Percentiles rank a stretch among this genome's conserved stretches.
Evolutionary conservation across 495 filamentous ascomycete genomes (phyloP).

Genomic region (Zalerion maritima): DNA sequence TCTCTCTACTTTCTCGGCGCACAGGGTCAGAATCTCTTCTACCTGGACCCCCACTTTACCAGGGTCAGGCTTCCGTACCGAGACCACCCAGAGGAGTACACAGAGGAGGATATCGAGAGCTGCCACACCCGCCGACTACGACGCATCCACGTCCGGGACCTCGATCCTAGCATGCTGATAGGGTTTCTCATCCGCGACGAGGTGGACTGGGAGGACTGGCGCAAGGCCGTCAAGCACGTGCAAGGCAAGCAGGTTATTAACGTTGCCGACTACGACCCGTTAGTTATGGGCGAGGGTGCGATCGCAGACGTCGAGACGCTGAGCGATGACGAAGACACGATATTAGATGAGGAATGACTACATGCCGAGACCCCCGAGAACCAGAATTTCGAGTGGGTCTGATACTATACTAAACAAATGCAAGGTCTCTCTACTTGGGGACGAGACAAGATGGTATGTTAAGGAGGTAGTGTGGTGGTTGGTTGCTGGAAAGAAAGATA

Average conservation of each 20-base stretch:
- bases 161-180: slow-evolving; percentile 98
- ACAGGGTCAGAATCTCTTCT: slow-evolving; percentile 83
- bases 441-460: too few relatives aligned
- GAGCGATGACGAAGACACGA: slow-evolving; percentile 35
- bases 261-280: slow-evolving; percentile 52
- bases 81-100: slow-evolving; percentile 37
- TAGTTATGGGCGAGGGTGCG: slow-evolving; percentile 44
- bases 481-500: too few relatives aligned
- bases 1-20: slow-evolving; percentile 96
- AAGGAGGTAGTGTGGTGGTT: too few relatives aligned
- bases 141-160: slow-evolving; percentile 69
- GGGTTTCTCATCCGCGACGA: slow-evolving; percentile 81
- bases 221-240: slow-evolving; percentile 46
- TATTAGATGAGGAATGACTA: slow-evolving; percentile 17
- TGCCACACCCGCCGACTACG: slow-evolving; percentile 81
- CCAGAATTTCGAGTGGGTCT: too few relatives aligned
- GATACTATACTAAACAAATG: too few relatives aligned
- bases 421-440: too few relatives aligned
- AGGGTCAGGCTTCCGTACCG: slow-evolving; percentile 50
- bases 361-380: too few relatives aligned
- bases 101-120: slow-evolving; percentile 56
- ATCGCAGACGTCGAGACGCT: slow-evolving; percentile 84
- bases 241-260: slow-evolving; percentile 76
- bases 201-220: slow-evolving; percentile 75
- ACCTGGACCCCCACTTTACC: slow-evolving; percentile 83